Evolutionary conservation across 306 rosid species (phyloP), one percentile per base, ranked within the genome.

Genomic region (Dryas alaskensis): DNA sequence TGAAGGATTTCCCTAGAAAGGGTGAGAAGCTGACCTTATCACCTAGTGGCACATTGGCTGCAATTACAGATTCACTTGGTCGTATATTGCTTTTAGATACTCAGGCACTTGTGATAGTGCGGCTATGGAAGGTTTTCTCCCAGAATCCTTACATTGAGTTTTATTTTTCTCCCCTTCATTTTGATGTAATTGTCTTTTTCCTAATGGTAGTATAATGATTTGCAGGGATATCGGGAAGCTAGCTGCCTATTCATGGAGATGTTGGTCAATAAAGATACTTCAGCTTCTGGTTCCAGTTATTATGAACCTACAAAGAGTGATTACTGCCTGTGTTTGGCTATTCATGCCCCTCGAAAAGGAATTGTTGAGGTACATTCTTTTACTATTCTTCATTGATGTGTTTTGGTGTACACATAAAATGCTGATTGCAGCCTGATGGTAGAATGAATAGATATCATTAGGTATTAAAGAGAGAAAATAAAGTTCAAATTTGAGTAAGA

Each of bases 41-140:
- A 39, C 99, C 99, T 1, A 95, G 99, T 79, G 98, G 99, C 72
- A 95, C 99, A 11, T 75, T 95, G 88, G 97, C 99, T 57, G 98
- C 98, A 27, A 85, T 95, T 79, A 95, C 98, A 62, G 99, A 92
- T 87, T 95, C 99, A 62, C 97, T 95, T 19, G 99, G 99, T 74
- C 99, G 99, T 70, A 88, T 95, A 79, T 70, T 95, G 90, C 90
- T 95, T 65, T 85, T 95, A 61, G 98, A 95, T 79, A 95, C 99
- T 42, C 97, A 92, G 75, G 99, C 99, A 61, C 98, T 92, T 68
- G 99, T 92, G 59, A 97, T 92, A 66, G 98, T 95, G 80, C 99
- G 99, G 75, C 83, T 95, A 65, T 95, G 98, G 98, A 95, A 95
- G 98, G 99, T 92, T 75, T 60, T 14, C 57, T 62, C 66, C 65